Conservation (phyloP, 2,329 filamentous ascomycete species). For the Westerdykella aurantiaca region DNA sequence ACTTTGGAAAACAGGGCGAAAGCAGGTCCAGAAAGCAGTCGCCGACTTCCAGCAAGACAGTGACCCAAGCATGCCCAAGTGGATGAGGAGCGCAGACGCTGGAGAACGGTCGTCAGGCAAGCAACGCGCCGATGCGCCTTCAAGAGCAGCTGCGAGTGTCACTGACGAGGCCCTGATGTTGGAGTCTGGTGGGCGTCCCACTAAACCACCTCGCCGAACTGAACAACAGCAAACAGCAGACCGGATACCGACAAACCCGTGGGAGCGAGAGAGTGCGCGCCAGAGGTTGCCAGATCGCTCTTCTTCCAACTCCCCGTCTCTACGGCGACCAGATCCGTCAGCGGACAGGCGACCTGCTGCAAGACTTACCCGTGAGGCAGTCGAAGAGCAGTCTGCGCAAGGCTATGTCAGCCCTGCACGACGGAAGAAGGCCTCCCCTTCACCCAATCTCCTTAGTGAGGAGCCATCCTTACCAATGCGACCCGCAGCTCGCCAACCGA, state of each 20-base stretch:
- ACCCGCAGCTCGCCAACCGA: slow-evolving; percentile 24
- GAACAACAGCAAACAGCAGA: slow-evolving; percentile 18
- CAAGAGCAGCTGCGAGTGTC: slow-evolving; percentile 19
- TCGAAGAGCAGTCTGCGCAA: slow-evolving; percentile 75
- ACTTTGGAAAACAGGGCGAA: slow-evolving; percentile 90
- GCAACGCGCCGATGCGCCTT: slow-evolving; percentile 9
- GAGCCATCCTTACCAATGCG: slow-evolving; percentile 18
- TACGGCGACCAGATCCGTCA: slow-evolving; percentile 29
- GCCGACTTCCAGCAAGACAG: slow-evolving; percentile 71
- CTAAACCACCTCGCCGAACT: slow-evolving; percentile 30
- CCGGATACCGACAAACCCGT: slow-evolving; percentile 17
- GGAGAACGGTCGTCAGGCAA: slow-evolving; percentile 18
- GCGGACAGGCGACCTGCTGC: slow-evolving; percentile 43
- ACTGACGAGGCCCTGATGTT: slow-evolving; percentile 67
- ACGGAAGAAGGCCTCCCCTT: slow-evolving; percentile 61
- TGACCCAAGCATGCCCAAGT: slow-evolving; percentile 80
- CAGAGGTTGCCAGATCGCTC: slow-evolving; percentile 34
- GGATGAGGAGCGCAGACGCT: slow-evolving; percentile 71
- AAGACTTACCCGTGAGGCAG: slow-evolving; percentile 64
- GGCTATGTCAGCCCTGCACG: slow-evolving; percentile 84
- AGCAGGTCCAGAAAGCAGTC: slow-evolving; percentile 86
- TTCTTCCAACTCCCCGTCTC: slow-evolving; percentile 37
- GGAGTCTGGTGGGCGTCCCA: slow-evolving; percentile 59
- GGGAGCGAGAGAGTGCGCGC: slow-evolving; percentile 15
- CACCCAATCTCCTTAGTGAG: slow-evolving; percentile 33